Conservation (phyloP, 371 early-diverging fungal genomes). For the Syncephalastrum sp. region DNA sequence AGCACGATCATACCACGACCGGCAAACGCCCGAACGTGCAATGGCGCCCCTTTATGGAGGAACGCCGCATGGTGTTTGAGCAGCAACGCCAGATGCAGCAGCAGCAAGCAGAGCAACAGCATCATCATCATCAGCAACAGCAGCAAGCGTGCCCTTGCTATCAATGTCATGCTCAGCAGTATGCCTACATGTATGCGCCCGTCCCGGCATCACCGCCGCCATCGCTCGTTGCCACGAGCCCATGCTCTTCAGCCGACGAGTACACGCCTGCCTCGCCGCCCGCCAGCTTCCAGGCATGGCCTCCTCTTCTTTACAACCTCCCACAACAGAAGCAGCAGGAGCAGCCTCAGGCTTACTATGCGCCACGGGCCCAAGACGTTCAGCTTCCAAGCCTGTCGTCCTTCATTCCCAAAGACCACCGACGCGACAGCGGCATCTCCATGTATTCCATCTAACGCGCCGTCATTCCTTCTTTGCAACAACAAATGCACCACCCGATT, state of each 20-base stretch:
- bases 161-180: slow-evolving; percentile 11
- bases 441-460: slow-evolving; percentile 7
- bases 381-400: slow-evolving; percentile 33
- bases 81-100: slow-evolving; percentile 31
- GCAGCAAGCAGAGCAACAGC: slow-evolving; percentile 18
- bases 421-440: slow-evolving; percentile 29
- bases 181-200: background rate
- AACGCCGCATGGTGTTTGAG: slow-evolving; percentile 34
- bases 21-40: slow-evolving; percentile 44
- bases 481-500: background rate
- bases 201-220: slow-evolving; percentile 22
- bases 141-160: slow-evolving; percentile 18
- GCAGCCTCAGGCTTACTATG: background rate
- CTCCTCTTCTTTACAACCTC: slow-evolving; percentile 8
- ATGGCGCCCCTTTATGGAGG: slow-evolving; percentile 52
- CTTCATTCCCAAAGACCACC: slow-evolving; percentile 12
- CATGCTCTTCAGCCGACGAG: slow-evolving; percentile 26
- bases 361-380: slow-evolving; percentile 9
- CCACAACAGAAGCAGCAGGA: slow-evolving; percentile 10
- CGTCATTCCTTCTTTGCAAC: background rate
- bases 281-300: slow-evolving; percentile 8
- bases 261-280: slow-evolving; percentile 21
- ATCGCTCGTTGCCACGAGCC: slow-evolving; percentile 21
- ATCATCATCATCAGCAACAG: slow-evolving; percentile 13
- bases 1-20: slow-evolving; percentile 35